Conservation (phyloP, 2,329 filamentous ascomycete genomes). For the Massarina eburnea region DNA sequence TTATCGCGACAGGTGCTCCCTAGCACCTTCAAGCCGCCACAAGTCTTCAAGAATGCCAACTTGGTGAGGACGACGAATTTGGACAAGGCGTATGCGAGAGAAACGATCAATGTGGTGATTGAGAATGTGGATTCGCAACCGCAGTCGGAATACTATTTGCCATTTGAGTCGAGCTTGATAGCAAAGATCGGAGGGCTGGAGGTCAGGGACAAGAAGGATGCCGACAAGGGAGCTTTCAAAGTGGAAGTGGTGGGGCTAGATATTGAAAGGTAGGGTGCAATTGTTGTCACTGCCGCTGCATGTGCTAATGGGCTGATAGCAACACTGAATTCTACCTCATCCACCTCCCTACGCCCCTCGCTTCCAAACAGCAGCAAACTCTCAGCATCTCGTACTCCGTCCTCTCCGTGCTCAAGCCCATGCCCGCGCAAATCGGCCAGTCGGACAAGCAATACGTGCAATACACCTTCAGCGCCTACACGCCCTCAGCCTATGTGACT, state of each 20-base stretch:
- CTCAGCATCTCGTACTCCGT: constrained; percentile 84
- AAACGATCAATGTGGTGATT: constrained; percentile 90
- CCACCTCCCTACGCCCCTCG: constrained; percentile 73
- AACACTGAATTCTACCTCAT: constrained; percentile 76
- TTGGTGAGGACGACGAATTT: constrained; percentile 86
- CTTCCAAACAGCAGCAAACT: constrained; percentile 76
- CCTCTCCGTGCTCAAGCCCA: constrained; percentile 75
- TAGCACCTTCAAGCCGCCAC: constrained; percentile 73
- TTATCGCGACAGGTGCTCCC: constrained; percentile 53
- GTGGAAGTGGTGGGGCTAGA: constrained; percentile 67
- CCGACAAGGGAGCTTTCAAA: constrained; percentile 65
- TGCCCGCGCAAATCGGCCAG: constrained; percentile 82
- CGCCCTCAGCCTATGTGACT: constrained; percentile 79
- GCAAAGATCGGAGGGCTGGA: constrained; percentile 81
- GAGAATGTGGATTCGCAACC: constrained; percentile 80
- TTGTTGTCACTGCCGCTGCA: constrained; percentile 5
- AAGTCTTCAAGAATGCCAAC: constrained; percentile 92
- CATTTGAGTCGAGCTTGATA: constrained; percentile 77
- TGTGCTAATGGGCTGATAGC: constrained; percentile 45
- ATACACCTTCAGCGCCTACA: constrained; percentile 84
- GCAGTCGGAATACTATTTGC: constrained; percentile 88
- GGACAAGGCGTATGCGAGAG: constrained; percentile 88
- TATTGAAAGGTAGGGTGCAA: constrained; percentile 49
- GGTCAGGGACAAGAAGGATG: constrained; percentile 87
- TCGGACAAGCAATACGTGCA: constrained; percentile 82